Base-by-base conservation (phyloP, 768 basidiomycete species). In the Rhodotorula paludigena region DNA sequence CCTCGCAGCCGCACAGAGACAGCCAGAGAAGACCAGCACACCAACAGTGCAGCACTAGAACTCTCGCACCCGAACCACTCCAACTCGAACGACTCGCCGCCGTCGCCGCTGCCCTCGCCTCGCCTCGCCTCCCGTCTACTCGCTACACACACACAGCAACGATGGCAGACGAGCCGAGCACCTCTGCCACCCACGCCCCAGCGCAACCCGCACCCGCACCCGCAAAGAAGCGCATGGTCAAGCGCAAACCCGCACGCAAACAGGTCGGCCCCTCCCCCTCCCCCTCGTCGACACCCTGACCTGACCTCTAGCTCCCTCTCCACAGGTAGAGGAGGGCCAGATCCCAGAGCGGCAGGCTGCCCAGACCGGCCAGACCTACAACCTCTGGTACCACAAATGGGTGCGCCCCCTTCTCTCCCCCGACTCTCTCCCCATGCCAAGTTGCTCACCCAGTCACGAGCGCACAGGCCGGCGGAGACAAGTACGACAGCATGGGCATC, bases 361-460 rank as follows among this genome's bases (percentile, higher is more conserved):
- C 12, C 68, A 71, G 47, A 72, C 57, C 6, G 67, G 73, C 5
- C 68, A 70, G 60, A 59, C 60, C 6, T 73, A 57, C 63, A 75
- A 99, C 79, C 89, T 94, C 58, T 99, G 96, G 94, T 98, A 94
- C 78, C 92, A 97, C 80, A 74, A 96, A 80, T 98, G 94, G 93
- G 94, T 92, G 8, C 16, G 54, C 52, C 30, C 10, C 30, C n/a
- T 48, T 21, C 42, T 49, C 9, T 30, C 63, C 39, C 8, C 28
- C 47, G 23, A n/a, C 33, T 28, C 14, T 52, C 36, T n/a, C 47
- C 36, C 25, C 42, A 1, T 33, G 20, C 7, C 15, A 14, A 18
- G 30, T 9, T 33, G 18, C 10, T 20, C 51, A 16, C 18, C 9
- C 16, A 28, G 38, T 66, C 30, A 57, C 56, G 30, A 21, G 35